A percentile compares a stretch with the other conserved stretches of the same genome.
Evolutionary conservation across 208 protist species (phyloP).

Genomic region (Crithidia acanthocephali): DNA sequence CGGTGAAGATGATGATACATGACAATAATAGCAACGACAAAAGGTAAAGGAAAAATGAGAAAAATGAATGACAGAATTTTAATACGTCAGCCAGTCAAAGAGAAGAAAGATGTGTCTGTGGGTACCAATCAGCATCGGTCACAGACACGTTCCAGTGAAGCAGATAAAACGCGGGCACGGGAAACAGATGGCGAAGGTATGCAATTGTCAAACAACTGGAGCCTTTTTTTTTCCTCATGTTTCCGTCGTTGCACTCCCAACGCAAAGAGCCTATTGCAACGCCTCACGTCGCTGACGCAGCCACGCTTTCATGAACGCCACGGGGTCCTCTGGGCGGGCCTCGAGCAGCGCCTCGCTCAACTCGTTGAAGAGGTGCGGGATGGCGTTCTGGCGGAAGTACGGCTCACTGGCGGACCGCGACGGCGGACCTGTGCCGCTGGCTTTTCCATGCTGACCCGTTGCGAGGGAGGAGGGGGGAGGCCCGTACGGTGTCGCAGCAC

Average conservation of each 20-base stretch:
- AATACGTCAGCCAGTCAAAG: background rate
- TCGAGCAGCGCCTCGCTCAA: constrained; percentile 54
- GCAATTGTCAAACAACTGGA: background rate
- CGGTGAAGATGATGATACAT: too few relatives aligned
- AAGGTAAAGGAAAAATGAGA: background rate
- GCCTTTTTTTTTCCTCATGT: background rate
- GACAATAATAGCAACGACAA: background rate
- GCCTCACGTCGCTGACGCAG: constrained; percentile 41
- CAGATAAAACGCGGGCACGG: too few relatives aligned
- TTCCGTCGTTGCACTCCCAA: background rate
- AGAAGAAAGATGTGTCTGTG: too few relatives aligned
- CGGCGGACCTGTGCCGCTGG: background rate
- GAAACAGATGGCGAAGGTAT: too few relatives aligned
- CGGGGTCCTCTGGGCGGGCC: constrained; percentile 53
- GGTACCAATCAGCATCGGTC: too few relatives aligned
- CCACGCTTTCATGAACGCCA: constrained; percentile 65
- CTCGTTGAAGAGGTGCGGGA: constrained; percentile 64
- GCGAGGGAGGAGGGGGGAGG: background rate
- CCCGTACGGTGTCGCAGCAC: background rate
- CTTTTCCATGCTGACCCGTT: background rate
- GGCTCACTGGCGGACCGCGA: constrained; percentile 6
- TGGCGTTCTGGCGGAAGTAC: constrained; percentile 35
- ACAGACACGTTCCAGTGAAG: too few relatives aligned
- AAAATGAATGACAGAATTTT: background rate
- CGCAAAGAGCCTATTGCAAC: background rate